Evolutionary conservation across 2,329 filamentous ascomycete genomes (phyloP).

Genomic region (Ilyonectria mors-panacis): DNA sequence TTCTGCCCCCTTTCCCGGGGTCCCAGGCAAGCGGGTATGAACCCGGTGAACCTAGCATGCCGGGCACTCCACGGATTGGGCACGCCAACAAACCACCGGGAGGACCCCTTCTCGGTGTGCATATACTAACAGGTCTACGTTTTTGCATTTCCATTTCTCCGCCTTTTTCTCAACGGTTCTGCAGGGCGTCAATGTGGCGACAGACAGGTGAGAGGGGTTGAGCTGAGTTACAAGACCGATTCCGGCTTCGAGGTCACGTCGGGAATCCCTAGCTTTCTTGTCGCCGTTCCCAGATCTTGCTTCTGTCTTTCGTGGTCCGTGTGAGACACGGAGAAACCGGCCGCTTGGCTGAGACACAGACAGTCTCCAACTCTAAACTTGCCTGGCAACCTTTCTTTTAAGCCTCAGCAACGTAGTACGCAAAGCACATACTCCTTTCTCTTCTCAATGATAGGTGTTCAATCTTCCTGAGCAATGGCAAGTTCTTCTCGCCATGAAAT

Average conservation of each 20-base stretch:
- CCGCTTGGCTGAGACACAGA: constrained; percentile 17
- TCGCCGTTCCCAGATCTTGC: neutral
- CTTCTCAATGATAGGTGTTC: neutral
- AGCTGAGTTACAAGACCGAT: neutral
- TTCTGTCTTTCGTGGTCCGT: constrained; percentile 11
- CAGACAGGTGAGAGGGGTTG: neutral
- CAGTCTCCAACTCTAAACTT: neutral
- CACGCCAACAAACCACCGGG: neutral
- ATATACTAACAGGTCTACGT: neutral
- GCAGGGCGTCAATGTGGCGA: constrained; percentile 12
- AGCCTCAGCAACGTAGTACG: constrained; percentile 23
- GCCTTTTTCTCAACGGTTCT: constrained; percentile 16
- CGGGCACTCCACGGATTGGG: constrained; percentile 25
- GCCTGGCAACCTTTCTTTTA: constrained; percentile 19
- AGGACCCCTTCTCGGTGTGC: constrained; percentile 13
- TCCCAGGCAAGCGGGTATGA: constrained; percentile 37
- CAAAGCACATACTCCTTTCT: neutral
- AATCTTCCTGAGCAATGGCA: too few species aligned
- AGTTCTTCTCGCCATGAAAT: neutral
- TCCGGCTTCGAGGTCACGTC: neutral
- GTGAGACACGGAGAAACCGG: constrained; percentile 19
- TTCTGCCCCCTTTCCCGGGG: constrained; percentile 22
- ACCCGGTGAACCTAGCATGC: constrained; percentile 34
- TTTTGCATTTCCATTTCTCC: constrained; percentile 16
- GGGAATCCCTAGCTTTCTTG: neutral